Evolutionary conservation across 2,329 filamentous ascomycete genomes (phyloP), one percentile per base, ranked within the genome.

Genomic region (Dendrostoma leiphaemia): DNA sequence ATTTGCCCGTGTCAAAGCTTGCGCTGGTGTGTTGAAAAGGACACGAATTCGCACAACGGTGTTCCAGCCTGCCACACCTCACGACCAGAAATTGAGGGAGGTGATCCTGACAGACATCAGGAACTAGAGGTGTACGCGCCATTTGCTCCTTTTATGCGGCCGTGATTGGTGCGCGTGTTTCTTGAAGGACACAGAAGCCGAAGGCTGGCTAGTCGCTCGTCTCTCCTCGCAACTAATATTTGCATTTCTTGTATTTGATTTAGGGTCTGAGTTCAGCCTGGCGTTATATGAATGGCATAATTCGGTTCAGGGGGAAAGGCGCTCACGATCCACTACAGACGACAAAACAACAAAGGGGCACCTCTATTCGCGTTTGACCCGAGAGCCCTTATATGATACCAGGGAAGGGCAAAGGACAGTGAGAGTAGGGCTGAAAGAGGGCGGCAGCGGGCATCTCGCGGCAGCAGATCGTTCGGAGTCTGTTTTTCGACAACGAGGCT

Each of bases 241-340:
- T 50, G 44, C 55, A 58, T 53, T 58, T 53, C 43, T 49, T 55
- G 47, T 45, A 48, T 51, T 45, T 58, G 45, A 35, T 32, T 54
- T 57, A 48, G 40, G 53, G 49, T 58, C 41, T 58, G 44, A 32
- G 34, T 55, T 58, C 51, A 58, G 55, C 55, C 55, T 58, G 55
- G 55, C 55, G 55, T 58, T 58, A 29, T 51, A 44, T 29, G 52
- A 24, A 51, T 31, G 55, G 55, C 52, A 58, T 58, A 43, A 43
- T 12, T 32, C 29, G 48, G 55, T 45, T 51, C 26, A 38, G 49
- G 49, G 50, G 31, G 51, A 41, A 55, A 52, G 55, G 52, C 52
- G 53, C 52, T 53, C 52, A 48, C 24, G 52, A 45, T 38, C 43
- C 47, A 31, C n/a, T 54, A 45, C 21, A 31, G 49, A 48, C 49